Evolutionary conservation across 768 basidiomycete genomes (phyloP).

Genomic region (Lentinula lateritia): DNA sequence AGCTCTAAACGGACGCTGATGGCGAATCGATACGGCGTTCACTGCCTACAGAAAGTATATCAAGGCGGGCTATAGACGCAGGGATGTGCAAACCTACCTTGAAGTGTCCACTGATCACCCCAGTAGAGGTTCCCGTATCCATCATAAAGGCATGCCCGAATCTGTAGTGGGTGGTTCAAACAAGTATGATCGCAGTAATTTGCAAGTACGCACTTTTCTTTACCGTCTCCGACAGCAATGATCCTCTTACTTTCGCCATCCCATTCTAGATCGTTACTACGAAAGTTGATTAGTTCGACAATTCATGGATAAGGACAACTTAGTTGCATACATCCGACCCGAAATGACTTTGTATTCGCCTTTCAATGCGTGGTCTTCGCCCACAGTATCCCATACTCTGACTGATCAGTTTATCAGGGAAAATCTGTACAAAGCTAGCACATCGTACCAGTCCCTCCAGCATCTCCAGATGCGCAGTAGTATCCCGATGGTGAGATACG

Average conservation of each 20-base stretch:
- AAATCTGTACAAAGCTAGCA: background rate
- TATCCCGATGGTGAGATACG: constrained; percentile 90
- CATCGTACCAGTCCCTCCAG: constrained; percentile 63
- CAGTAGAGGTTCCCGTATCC: constrained; percentile 78
- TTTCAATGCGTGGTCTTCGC: constrained; percentile 78
- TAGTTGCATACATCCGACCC: constrained; percentile 58
- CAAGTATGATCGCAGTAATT: background rate
- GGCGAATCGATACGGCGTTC: constrained; percentile 84
- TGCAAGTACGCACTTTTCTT: constrained; percentile 60
- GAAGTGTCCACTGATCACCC: constrained; percentile 85
- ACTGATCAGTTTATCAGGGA: constrained; percentile 35
- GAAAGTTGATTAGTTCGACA: background rate
- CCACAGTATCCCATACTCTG: constrained; percentile 89
- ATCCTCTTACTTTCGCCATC: constrained; percentile 96
- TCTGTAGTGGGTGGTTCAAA: constrained; percentile 29
- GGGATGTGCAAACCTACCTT: constrained; percentile 46
- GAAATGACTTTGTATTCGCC: constrained; percentile 73
- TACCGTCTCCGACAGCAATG: constrained; percentile 88
- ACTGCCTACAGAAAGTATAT: constrained; percentile 44
- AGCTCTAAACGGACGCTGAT: constrained; percentile 87
- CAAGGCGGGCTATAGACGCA: background rate
- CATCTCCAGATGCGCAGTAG: constrained; percentile 91
- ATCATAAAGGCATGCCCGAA: constrained; percentile 82
- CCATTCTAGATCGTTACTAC: constrained; percentile 91
- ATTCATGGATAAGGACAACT: background rate